Evolutionary conservation across 2,329 filamentous ascomycete genomes (phyloP).

Genomic region (Pseudogymnoascus sp.): DNA sequence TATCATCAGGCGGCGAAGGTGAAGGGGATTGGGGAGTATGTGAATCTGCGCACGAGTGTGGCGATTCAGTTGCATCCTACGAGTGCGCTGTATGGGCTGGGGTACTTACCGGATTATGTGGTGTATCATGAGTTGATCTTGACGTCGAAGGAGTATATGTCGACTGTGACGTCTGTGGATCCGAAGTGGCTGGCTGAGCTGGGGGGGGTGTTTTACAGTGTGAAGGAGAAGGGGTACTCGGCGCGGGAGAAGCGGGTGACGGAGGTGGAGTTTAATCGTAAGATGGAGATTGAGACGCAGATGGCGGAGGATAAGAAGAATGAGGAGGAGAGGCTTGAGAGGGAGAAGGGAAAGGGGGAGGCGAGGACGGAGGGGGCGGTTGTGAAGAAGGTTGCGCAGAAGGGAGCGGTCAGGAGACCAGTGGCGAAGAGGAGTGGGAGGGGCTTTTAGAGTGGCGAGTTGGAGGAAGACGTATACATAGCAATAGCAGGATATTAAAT

Average conservation of each 20-base stretch:
- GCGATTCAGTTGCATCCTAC: constrained; percentile 93
- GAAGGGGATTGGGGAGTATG: constrained; percentile 94
- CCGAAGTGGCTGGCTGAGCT: constrained; percentile 96
- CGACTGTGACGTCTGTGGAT: constrained; percentile 89
- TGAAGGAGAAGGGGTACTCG: constrained; percentile 96
- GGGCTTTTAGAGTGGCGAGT: constrained; percentile 29
- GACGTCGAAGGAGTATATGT: constrained; percentile 97
- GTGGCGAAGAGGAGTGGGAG: constrained; percentile 49
- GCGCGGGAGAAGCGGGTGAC: constrained; percentile 76
- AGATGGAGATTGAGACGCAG: constrained; percentile 86
- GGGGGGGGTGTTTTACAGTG: constrained; percentile 91
- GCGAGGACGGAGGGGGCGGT: constrained; percentile 36
- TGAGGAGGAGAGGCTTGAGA: constrained; percentile 49
- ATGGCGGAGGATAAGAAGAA: constrained; percentile 79
- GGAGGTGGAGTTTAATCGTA: constrained; percentile 84
- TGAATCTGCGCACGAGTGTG: constrained; percentile 90
- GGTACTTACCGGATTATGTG: constrained; percentile 92
- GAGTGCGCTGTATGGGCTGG: constrained; percentile 82
- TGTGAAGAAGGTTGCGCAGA: constrained; percentile 52
- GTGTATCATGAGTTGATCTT: constrained; percentile 97
- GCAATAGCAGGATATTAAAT: neutral
- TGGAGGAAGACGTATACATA: neutral
- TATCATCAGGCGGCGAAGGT: constrained; percentile 96
- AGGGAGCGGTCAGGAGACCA: constrained; percentile 55
- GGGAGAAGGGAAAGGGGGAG: constrained; percentile 40